Percentiles rank a stretch among this genome's conserved stretches.
Conservation (phyloP, 1,139 yeast species). For the Magnusiomyces suaveolens region DNA sequence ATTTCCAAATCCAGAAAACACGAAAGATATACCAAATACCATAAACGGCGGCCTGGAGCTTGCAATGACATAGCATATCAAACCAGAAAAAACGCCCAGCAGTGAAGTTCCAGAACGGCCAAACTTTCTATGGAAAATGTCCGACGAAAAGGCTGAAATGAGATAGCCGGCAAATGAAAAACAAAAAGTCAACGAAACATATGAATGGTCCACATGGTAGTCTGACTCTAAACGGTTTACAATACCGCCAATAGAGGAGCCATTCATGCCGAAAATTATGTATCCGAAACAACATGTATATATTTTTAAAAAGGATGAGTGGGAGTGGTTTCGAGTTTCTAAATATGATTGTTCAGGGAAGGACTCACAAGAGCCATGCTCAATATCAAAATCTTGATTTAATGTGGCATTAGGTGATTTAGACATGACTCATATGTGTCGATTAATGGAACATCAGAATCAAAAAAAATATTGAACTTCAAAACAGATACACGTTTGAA, state of each 20-base stretch:
- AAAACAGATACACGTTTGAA: too few species aligned
- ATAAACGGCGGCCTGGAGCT: constrained; percentile 35
- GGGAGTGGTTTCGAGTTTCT: too few species aligned
- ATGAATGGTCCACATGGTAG: constrained; percentile 22
- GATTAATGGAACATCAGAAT: too few species aligned
- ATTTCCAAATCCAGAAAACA: constrained; percentile 51
- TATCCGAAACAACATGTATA: constrained; percentile 23
- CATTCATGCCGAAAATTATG: constrained; percentile 27
- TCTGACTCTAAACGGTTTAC: constrained; percentile 24
- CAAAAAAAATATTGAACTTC: too few species aligned
- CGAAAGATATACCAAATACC: constrained; percentile 43
- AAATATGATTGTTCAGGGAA: too few species aligned
- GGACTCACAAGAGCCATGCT: too few species aligned
- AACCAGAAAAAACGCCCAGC: constrained; percentile 33
- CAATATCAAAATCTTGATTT: too few species aligned
- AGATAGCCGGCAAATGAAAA: constrained; percentile 32
- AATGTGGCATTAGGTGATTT: too few species aligned
- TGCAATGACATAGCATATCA: constrained; percentile 37
- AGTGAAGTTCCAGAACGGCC: constrained; percentile 37
- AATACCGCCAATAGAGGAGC: constrained; percentile 25
- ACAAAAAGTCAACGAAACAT: constrained; percentile 26
- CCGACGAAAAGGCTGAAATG: constrained; percentile 31
- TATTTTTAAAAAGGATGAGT: constrained; percentile 17
- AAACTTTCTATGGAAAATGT: constrained; percentile 33
- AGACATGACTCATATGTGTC: too few species aligned